Percentiles rank a stretch among this genome's conserved stretches.
Conservation (phyloP, 1,139 yeast species). For the Taphrina wiesneri region DNA sequence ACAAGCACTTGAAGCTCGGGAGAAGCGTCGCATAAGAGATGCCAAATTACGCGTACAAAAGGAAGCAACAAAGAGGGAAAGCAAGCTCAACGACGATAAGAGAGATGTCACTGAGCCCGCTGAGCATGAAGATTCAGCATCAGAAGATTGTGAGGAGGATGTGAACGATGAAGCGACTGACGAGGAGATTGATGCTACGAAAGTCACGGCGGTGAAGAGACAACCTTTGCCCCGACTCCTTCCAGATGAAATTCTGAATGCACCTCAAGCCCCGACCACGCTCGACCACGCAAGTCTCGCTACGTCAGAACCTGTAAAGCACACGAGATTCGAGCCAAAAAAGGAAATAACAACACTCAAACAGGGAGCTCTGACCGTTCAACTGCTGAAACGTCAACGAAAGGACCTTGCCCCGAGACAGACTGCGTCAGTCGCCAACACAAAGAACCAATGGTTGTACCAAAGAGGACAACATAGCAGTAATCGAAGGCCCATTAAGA, state of each 20-base stretch:
- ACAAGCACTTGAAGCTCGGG: slow-evolving; percentile 14
- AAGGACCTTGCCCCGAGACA: slow-evolving; percentile 20
- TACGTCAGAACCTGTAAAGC: background rate
- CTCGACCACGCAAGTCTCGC: background rate
- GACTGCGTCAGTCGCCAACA: slow-evolving; percentile 18
- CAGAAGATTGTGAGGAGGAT: background rate
- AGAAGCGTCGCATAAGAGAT: slow-evolving; percentile 12
- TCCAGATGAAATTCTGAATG: slow-evolving; percentile 28
- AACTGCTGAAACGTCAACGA: slow-evolving; percentile 12
- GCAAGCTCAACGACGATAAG: background rate
- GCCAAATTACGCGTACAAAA: slow-evolving; percentile 8
- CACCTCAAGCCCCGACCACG: background rate
- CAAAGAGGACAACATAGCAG: slow-evolving; percentile 7
- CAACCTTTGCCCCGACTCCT: slow-evolving; percentile 12
- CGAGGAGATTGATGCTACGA: background rate
- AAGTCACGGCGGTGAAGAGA: background rate
- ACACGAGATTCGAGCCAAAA: slow-evolving; percentile 7
- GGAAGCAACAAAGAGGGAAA: background rate
- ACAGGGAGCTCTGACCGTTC: slow-evolving; percentile 4
- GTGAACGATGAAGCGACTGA: background rate
- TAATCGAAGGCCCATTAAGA: slow-evolving; percentile 19
- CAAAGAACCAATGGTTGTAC: slow-evolving; percentile 29
- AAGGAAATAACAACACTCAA: slow-evolving; percentile 8
- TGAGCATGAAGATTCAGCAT: background rate
- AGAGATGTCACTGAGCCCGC: background rate